phyloP scores from a whole-genome alignment of 768 basidiomycete species.

The Suillus weaverae region DNA sequence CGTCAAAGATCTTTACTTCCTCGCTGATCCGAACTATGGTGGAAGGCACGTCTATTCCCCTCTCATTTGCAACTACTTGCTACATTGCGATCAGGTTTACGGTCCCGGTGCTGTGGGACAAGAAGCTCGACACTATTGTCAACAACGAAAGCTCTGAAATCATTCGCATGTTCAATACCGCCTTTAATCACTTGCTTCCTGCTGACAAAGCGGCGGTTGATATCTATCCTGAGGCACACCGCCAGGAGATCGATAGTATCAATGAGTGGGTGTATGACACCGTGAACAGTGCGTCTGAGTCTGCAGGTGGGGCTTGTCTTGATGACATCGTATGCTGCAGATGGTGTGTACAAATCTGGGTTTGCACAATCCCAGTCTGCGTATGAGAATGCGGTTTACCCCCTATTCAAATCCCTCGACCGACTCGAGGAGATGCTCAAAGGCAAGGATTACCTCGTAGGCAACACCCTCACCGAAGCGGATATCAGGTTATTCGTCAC shows the following conservation, averaged over 20 bases:
- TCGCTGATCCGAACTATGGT: conserved; percentile 65
- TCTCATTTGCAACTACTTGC: not conserved
- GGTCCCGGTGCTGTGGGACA: conserved; percentile 93
- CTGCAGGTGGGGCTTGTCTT: not conserved
- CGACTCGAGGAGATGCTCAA: conserved; percentile 74
- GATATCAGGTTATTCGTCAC: conserved; percentile 92
- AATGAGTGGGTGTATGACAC: conserved; percentile 87
- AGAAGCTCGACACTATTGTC: conserved; percentile 81
- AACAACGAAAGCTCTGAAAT: conserved; percentile 97
- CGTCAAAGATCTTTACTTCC: conserved; percentile 84
- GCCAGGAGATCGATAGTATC: conserved; percentile 75
- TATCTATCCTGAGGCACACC: conserved; percentile 74
- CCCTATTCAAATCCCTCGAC: conserved; percentile 80
- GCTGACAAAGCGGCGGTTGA: conserved; percentile 65
- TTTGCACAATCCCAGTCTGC: conserved; percentile 82
- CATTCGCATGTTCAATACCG: conserved; percentile 88
- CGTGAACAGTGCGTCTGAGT: conserved; percentile 66
- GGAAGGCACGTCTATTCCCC: conserved; percentile 54
- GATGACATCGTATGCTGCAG: conserved; percentile 22
- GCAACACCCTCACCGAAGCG: conserved; percentile 80
- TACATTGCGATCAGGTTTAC: conserved; percentile 58
- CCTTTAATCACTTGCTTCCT: conserved; percentile 74
- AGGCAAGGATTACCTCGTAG: conserved; percentile 82
- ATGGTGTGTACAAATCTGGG: conserved; percentile 87
- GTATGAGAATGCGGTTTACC: conserved; percentile 73